Base-by-base conservation (phyloP, 805 yeast genomes). In the Starmerella asiatica region DNA sequence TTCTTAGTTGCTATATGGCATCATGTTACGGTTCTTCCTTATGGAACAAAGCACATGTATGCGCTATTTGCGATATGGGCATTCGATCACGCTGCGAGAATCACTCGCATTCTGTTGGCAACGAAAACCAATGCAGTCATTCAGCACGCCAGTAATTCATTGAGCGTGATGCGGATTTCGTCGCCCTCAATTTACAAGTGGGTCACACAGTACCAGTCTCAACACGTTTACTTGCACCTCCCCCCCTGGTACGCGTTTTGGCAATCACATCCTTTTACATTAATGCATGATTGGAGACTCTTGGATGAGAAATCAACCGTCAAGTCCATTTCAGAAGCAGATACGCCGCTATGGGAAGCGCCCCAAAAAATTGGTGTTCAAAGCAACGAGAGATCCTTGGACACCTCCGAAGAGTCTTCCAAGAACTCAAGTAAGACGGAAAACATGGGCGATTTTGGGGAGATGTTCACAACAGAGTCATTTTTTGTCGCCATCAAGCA, bases 241-340 rank as follows among this genome's bases (percentile, higher is more conserved):
- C 50, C 74, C 39, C 62, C 71, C 33, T 64, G 69, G 23, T 30
- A 39, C 14, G 52, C 59, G 26, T 71, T 75, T 55, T 76, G 77
- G 76, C 82, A 79, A 54, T 70, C 78, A 5, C 84, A 79, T 55
- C 86, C 88, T 2, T 78, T 80, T 56, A 75, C 85, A 9, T 43
- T 56, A 12, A 34, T 47, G n/a, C 45, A 14, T 5, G 32, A 30
- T 30, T 30, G 32, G 32, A 15, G 17, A 16, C 6, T 6, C 5
- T 4, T 30, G 6, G 17, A 16, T 12, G 20, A 19, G 6, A 17
- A 30, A 16, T 30, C 32, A 9, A 19, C 12, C 8, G 6, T 15
- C 8, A 14, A 14, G 11, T 9, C 20, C 9, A 9, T 12, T 18
- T 14, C 18, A 16, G 26, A 23, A 23, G 7, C 26, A 7, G 11